Percentiles rank a stretch among this genome's conserved stretches.
Conservation (phyloP, 2,329 filamentous ascomycete species). For the Grosmannia serpens region DNA sequence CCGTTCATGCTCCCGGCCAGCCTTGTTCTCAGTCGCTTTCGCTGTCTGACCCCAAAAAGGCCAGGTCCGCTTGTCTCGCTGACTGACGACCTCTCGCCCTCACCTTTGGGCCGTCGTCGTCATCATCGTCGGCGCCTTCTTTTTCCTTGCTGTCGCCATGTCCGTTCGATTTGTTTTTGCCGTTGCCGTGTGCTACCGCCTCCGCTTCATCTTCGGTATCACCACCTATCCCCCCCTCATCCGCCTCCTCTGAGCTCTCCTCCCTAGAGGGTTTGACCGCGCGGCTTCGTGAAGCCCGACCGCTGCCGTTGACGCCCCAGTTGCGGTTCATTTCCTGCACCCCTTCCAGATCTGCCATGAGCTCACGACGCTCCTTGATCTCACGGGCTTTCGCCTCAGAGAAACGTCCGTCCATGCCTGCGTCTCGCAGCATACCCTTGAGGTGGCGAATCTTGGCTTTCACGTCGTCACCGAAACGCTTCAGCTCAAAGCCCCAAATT, state of each 20-base stretch:
- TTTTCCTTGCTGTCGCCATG: conserved; percentile 3
- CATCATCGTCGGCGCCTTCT: conserved; percentile 3
- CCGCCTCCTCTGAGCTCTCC: conserved; percentile 12
- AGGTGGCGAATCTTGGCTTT: conserved; percentile 77
- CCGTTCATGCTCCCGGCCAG: not conserved
- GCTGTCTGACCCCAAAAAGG: conserved; percentile 48
- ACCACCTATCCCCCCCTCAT: not conserved
- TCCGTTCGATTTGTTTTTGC: conserved; percentile 8
- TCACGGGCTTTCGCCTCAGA: conserved; percentile 72
- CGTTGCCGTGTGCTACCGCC: conserved; percentile 14
- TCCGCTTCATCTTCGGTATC: not conserved
- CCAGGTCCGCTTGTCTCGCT: conserved; percentile 39
- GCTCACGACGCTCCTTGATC: conserved; percentile 79
- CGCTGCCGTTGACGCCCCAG: conserved; percentile 53
- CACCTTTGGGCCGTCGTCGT: conserved; percentile 22
- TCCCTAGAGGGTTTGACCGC: conserved; percentile 13
- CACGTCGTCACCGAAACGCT: conserved; percentile 55
- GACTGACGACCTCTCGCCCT: conserved; percentile 30
- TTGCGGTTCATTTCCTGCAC: conserved; percentile 69
- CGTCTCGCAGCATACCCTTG: conserved; percentile 63
- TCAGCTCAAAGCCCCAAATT: conserved; percentile 79
- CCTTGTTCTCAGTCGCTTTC: conserved; percentile 54
- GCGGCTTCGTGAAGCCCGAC: conserved; percentile 30
- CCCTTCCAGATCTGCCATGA: conserved; percentile 71
- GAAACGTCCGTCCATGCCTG: conserved; percentile 82